These are phyloP conservation scores for Cenococcum geophilum DNA, from an alignment of 495 filamentous ascomycete genomes.

Conservation along the genomic window DNA sequence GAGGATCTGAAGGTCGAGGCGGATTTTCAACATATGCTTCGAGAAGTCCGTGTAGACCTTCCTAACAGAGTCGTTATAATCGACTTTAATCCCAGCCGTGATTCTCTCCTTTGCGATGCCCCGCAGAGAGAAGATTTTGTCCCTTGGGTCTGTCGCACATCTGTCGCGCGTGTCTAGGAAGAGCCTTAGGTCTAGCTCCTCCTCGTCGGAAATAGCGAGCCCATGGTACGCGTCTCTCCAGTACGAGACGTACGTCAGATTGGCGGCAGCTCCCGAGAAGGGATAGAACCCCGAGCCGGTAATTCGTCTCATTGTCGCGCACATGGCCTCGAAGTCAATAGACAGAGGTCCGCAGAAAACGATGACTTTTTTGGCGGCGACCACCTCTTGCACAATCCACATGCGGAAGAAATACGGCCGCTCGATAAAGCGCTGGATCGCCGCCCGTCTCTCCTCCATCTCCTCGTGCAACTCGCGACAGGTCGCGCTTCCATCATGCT, in stretches of 20 bases:
- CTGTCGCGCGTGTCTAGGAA: neutral
- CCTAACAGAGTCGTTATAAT: neutral
- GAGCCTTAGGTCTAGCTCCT: neutral
- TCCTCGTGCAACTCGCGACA: too few species aligned
- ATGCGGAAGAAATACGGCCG: conserved; percentile 18
- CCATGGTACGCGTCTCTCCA: neutral
- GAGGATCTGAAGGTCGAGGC: neutral
- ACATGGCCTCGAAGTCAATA: neutral
- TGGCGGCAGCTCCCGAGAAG: neutral
- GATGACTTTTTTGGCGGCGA: conserved; percentile 12
- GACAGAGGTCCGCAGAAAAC: conserved; percentile 14
- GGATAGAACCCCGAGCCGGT: neutral
- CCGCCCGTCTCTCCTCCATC: too few species aligned
- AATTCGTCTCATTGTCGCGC: neutral
- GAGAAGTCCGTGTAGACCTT: neutral
- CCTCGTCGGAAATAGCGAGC: neutral
- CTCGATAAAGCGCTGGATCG: too few species aligned
- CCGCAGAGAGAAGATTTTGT: neutral
- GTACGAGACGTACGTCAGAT: too few species aligned
- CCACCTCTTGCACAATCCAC: conserved; percentile 27
- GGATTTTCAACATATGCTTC: neutral
- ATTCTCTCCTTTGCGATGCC: neutral
- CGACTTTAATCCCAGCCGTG: neutral
- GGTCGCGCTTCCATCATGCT: too few species aligned
- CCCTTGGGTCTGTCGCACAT: neutral